Percentiles rank a stretch among this genome's conserved stretches.
Evolutionary conservation across 495 filamentous ascomycete species (phyloP).

Genomic region (Lasiosphaeria miniovina): DNA sequence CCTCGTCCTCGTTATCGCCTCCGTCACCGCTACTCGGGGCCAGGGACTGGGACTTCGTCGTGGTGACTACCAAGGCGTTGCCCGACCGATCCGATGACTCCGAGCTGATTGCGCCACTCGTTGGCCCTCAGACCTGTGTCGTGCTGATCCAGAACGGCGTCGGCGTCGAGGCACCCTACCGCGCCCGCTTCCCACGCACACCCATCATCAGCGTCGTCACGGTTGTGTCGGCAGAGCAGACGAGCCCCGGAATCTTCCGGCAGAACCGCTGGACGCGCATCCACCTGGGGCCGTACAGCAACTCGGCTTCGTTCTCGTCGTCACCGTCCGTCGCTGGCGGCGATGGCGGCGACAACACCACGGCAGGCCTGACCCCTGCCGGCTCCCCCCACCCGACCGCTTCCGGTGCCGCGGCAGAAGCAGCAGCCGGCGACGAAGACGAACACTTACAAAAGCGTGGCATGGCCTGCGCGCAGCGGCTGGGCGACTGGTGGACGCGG

Average conservation of each 20-base stretch:
- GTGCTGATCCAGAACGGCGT: conserved; percentile 71
- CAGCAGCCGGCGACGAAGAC: conserved; percentile 20
- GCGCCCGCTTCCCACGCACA: conserved; percentile 49
- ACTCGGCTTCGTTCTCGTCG: conserved; percentile 20
- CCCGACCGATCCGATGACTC: conserved; percentile 50
- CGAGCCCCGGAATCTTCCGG: conserved; percentile 45
- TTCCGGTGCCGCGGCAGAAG: conserved; percentile 19
- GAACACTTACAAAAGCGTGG: conserved; percentile 31
- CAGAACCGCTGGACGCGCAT: conserved; percentile 63
- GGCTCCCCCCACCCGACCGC: conserved; percentile 10
- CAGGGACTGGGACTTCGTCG: conserved; percentile 53
- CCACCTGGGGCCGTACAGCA: conserved; percentile 53
- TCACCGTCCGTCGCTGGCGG: neutral
- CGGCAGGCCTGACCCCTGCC: neutral
- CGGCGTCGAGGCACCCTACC: conserved; percentile 63
- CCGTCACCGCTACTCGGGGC: neutral
- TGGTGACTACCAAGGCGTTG: conserved; percentile 58
- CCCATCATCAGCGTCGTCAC: conserved; percentile 62
- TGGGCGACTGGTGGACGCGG: conserved; percentile 38
- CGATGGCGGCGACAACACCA: neutral
- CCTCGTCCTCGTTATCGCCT: conserved; percentile 1
- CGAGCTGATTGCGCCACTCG: conserved; percentile 47
- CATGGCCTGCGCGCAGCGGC: conserved; percentile 20
- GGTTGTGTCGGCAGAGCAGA: conserved; percentile 52
- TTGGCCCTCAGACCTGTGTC: conserved; percentile 47